Evolutionary conservation across 257 asterid genomes (phyloP), one percentile per base, ranked within the genome.

Genomic region (Solanum infundibuliforme): DNA sequence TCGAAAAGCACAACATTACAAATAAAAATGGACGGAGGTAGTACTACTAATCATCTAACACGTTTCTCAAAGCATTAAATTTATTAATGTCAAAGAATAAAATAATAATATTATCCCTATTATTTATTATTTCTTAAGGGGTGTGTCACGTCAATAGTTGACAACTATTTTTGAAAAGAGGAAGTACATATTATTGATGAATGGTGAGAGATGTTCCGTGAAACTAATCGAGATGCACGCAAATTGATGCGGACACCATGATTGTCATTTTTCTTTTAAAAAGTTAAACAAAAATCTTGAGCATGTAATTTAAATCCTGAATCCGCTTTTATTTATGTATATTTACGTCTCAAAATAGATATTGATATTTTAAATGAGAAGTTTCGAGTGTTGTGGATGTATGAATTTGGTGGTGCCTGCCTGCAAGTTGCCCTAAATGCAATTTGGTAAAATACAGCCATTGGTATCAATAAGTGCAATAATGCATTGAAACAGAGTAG

Each of bases 381-480:
- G 58, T 76, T 76, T 76, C 23, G 18, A 76, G 34, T 76, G 12
- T 76, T 38, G 83, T 35, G 82, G 27, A 74, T 36, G 14, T 31
- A 62, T 62, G 32, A 76, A 76, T 39, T 76, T 76, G 83, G 83
- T 76, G 7, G 83, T 35, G 29, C 18, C 18, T 76, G 83, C 34
- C 83, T 38, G 83, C 83, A 38, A 75, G 52, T 58, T 75, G 58
- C 83, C 58, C 83, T 38, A 38, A 76, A 76, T 76, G 58, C 83
- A 76, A 76, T 38, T 43, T 76, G 83, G 83, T 76, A 76, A 38
- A 23, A 76, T 35, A 76, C 83, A 31, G 21, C 86, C 68, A 81
- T 68, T 55, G 21, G 20, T 27, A 68, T 68, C 75, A 68, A 27
- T 86, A 74, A 62, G 90, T 88, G 88, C 87, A 76, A 35, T 73